These are phyloP conservation scores for Chlorella sp. DNA, from an alignment of 139 green algal species.

Conservation along the genomic window DNA sequence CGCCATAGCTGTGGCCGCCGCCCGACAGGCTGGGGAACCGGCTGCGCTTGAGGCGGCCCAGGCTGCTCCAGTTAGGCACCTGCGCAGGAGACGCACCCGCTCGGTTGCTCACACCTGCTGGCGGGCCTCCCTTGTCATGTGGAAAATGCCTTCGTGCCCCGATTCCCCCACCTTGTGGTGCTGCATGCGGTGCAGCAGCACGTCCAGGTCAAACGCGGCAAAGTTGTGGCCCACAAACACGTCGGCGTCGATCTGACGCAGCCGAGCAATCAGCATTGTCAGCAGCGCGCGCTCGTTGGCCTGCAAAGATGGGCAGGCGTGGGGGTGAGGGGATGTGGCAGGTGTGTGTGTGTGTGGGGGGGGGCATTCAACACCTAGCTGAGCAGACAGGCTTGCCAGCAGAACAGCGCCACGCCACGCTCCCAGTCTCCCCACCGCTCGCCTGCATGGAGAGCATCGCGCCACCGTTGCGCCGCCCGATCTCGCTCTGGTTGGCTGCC, in stretches of 20 bases:
- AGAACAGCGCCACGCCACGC: too few relatives aligned
- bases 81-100: slow-evolving; percentile 32
- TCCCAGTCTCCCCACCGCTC: too few relatives aligned
- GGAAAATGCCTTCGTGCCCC: neutral
- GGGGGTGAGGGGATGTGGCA: too few relatives aligned
- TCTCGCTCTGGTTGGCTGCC: slow-evolving; percentile 58
- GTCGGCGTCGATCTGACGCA: slow-evolving; percentile 87
- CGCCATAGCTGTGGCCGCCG: slow-evolving; percentile 81
- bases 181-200: slow-evolving; percentile 93
- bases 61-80: slow-evolving; percentile 91
- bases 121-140: too few relatives aligned
- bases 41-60: slow-evolving; percentile 91
- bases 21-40: slow-evolving; percentile 84
- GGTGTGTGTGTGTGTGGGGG: too few relatives aligned
- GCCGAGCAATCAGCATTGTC: slow-evolving; percentile 77
- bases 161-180: slow-evolving; percentile 85
- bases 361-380: too few relatives aligned
- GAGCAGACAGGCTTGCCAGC: too few relatives aligned
- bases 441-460: slow-evolving; percentile 59
- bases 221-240: slow-evolving; percentile 98
- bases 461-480: slow-evolving; percentile 70
- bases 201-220: slow-evolving; percentile 84
- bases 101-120: too few relatives aligned
- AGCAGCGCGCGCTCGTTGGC: slow-evolving; percentile 88
- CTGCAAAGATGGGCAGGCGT: too few relatives aligned